Evolutionary conservation across 352 stramenopile species (phyloP).

Genomic region (Phytophthora cryptogea): DNA sequence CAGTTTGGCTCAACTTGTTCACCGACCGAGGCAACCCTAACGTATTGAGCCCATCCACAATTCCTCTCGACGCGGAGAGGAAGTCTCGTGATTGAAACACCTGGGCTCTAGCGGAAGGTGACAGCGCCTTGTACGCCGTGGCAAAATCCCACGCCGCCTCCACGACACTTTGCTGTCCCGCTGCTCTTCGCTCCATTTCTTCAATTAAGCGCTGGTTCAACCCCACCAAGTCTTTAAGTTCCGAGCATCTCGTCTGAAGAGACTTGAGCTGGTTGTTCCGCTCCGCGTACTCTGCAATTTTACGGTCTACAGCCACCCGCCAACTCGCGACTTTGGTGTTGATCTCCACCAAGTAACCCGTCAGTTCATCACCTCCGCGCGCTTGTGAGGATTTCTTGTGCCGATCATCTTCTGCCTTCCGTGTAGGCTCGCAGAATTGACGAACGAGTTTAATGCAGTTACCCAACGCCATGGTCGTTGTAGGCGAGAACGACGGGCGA

Average conservation of each 20-base stretch:
- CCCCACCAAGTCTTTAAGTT: conserved; percentile 54
- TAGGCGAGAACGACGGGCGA: conserved; percentile 23
- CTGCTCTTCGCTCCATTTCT: conserved; percentile 46
- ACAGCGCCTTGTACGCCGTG: conserved; percentile 42
- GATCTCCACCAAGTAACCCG: conserved; percentile 46
- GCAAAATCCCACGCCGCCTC: conserved; percentile 50
- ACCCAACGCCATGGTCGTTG: conserved; percentile 42
- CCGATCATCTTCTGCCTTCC: conserved; percentile 14
- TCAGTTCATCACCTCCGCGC: conserved; percentile 15
- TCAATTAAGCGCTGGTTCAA: conserved; percentile 50
- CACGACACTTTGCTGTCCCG: conserved; percentile 40
- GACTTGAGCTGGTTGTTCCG: conserved; percentile 48
- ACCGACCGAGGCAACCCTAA: conserved; percentile 32
- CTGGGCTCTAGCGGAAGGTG: conserved; percentile 36
- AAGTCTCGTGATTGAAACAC: conserved; percentile 49
- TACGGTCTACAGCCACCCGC: conserved; percentile 51
- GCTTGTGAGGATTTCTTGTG: conserved; percentile 1
- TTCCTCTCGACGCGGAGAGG: conserved; percentile 41
- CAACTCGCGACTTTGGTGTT: conserved; percentile 52
- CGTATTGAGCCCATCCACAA: conserved; percentile 44
- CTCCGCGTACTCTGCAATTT: conserved; percentile 46
- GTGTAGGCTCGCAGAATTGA: conserved; percentile 41
- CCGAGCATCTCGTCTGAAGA: conserved; percentile 42
- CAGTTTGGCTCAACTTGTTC: conserved; percentile 19
- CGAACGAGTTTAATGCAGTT: conserved; percentile 54